Base-by-base conservation (phyloP, 73 alveolate genomes). In the Paramecium caudatum region DNA sequence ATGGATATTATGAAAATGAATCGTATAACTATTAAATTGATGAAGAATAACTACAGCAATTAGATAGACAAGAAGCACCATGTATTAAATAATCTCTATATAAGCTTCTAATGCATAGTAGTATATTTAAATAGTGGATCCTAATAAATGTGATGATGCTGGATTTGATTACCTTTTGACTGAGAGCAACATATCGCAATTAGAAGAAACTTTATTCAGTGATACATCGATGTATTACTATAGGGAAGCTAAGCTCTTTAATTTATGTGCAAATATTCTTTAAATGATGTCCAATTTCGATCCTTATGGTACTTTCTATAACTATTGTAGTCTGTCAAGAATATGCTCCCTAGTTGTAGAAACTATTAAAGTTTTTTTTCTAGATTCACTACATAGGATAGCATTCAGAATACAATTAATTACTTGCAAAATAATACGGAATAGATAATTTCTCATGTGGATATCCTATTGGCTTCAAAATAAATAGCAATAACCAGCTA, bases 61-160 rank as follows among this genome's bases (percentile, higher is more conserved):
- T 10, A 7, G 3, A 0, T 4, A 13, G 9, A 5, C 12, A 55
- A 23, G n/a, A 2, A 5, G 21, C 13, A 21, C n/a, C n/a, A 55
- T 55, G 30, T 7, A 10, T 55, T 19, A 2, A 55, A 19, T 55
- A 23, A 55, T 55, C n/a, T n/a, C n/a, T 55, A 55, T 55, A 0
- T 23, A 55, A 55, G 80, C 80, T 55, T 19, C 12, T 12, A 19
- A 55, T 19, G 45, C 5, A 12, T 23, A 55, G 30, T 55, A 55
- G 45, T 65, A n/a, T 36, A 65, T 65, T 65, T 65, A 65, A 65
- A 36, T 65, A 36, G 12, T 65, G 3, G 83, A 65, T 65, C 32
- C 83, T 49, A 33, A 65, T 65, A 33, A 33, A n/a, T 25, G 27
- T 33, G 50, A 30, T 12, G 83, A 65, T 65, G 10, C 47, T 32